Percentiles rank a stretch among this genome's conserved stretches.
Conservation (phyloP, 352 stramenopile genomes). For the Phytophthora hybrid region DNA sequence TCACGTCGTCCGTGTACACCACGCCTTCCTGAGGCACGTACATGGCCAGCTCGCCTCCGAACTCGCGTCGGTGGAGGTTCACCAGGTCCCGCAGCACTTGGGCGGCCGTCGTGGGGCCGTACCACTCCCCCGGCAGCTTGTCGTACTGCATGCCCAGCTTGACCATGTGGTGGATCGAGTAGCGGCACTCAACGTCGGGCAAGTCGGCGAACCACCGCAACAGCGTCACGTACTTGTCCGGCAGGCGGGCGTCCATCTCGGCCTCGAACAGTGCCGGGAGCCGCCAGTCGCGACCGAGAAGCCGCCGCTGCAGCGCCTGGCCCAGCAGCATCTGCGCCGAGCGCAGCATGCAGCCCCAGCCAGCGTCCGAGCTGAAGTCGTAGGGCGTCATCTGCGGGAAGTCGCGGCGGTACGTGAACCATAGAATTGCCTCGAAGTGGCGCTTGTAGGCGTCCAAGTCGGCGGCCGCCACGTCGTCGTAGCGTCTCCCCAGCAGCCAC, state of each 20-base stretch:
- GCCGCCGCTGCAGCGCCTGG: conserved; percentile 87
- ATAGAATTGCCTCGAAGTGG: conserved; percentile 77
- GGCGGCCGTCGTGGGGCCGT: conserved; percentile 90
- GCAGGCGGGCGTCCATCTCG: conserved; percentile 43
- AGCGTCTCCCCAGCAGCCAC: conserved; percentile 56
- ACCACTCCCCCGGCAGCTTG: conserved; percentile 94
- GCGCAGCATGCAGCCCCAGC: conserved; percentile 97
- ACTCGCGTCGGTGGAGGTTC: conserved; percentile 69
- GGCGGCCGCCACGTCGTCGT: conserved; percentile 39
- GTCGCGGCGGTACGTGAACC: conserved; percentile 92
- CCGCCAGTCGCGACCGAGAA: conserved; percentile 63
- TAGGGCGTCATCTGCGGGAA: conserved; percentile 91
- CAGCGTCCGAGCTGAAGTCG: conserved; percentile 91
- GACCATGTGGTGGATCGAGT: conserved; percentile 94
- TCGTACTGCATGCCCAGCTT: conserved; percentile 92
- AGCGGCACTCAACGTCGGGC: conserved; percentile 72
- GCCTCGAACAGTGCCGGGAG: conserved; percentile 43
- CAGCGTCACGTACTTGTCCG: conserved; percentile 60
- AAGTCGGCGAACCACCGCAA: conserved; percentile 90
- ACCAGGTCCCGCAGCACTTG: conserved; percentile 91
- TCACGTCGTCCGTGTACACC: conserved; percentile 83
- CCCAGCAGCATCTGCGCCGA: conserved; percentile 95
- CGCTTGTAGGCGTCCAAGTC: conserved; percentile 64
- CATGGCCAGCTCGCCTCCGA: conserved; percentile 60
- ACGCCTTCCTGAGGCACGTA: conserved; percentile 88